Base-by-base conservation (phyloP, 2,329 filamentous ascomycete species). In the Aspergillus transmontanensis region DNA sequence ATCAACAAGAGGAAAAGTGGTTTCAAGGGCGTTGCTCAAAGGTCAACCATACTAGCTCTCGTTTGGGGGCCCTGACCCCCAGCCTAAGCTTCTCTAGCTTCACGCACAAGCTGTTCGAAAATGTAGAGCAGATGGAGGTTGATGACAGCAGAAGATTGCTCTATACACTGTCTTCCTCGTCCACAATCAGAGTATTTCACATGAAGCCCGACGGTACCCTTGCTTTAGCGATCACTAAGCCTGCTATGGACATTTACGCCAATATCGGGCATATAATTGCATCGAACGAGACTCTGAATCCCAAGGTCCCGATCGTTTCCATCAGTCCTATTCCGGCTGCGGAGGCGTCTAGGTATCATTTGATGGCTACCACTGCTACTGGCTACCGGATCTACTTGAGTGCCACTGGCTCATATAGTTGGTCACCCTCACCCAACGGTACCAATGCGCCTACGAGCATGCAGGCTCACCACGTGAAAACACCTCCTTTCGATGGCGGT, bases 1-100 rank as follows among this genome's bases (percentile, higher is more conserved):
- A 99, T 76, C 94, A 98, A 78, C 93, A 97, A 73, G 93, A 98
- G 77, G 95, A 99, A 79, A 90, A 91, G 71, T 99, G 95, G 95
- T 99, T 99, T 75, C 90, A 91, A 59, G 93, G 89, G 77, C 87
- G 91, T 68, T 96, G 92, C 75, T 89, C 90, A 64, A 97, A 94
- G 79, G 89, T 94, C 66, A 96, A 96, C 75, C 95, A 97, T 76
- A 94, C 90, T 56, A 90, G 87, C 75, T 88, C 87, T 4, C 89
- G 90, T 39, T 89, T 91, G 82, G 85, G 85, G 61, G 89, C 87
- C n/a, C 80, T 81, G 59, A 73, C 76, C 28, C 80, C 79, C 10
- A 73, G 73, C 19, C 67, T 82, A 62, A 78, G 77, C 61, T 77
- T 83, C 56, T 74, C 79, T 10, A 78, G 77, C 61, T 77, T 83